Evolutionary conservation across 768 basidiomycete genomes (phyloP), one percentile per base, ranked within the genome.

Genomic region (Rhodosporidiobolus odoratus): DNA sequence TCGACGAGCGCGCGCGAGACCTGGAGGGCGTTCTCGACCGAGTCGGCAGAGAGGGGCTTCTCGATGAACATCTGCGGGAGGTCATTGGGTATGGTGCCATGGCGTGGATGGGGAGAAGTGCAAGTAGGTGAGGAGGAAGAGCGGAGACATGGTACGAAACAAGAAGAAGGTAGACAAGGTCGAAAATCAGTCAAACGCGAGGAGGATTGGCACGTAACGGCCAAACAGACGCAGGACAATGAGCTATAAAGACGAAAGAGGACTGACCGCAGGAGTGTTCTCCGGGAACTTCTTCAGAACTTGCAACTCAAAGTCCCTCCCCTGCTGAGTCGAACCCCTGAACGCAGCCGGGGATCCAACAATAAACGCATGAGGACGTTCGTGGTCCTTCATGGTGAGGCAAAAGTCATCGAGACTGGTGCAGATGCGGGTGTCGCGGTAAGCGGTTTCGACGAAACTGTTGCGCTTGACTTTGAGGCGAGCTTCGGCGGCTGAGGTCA

Each of bases 391-490:
- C 68, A 74, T 70, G 13, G 68, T 72, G 35, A 47, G 53, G 60
- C 75, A 71, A 47, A 74, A 77, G 47, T 77, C 76, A 25, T 77
- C 75, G 60, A 75, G 61, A 34, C 40, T 58, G 12, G 87, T 87
- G 85, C 87, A 94, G 88, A 71, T 86, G 72, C 87, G 87, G 19
- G 95, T 96, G 77, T 91, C 85, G 76, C 89, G 85, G 82, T 99
- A 99, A 23, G 95, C 93, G 45, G 90, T 90, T 69, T 89, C 85
- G 81, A 96, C 93, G 84, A 94, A 93, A 21, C 90, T 90, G 77
- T 89, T 89, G 78, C 91, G 86, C 84, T 97, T 97, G 82, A 90
- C 89, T 78, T 88, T 84, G 70, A 99, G 87, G 41, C 89, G 88
- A 32, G 87, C 82, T 23, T 84, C 82, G 30, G 92, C 91, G 71